Base-by-base conservation (phyloP, 2,329 filamentous ascomycete genomes). In the Pseudogymnoascus destructans region DNA sequence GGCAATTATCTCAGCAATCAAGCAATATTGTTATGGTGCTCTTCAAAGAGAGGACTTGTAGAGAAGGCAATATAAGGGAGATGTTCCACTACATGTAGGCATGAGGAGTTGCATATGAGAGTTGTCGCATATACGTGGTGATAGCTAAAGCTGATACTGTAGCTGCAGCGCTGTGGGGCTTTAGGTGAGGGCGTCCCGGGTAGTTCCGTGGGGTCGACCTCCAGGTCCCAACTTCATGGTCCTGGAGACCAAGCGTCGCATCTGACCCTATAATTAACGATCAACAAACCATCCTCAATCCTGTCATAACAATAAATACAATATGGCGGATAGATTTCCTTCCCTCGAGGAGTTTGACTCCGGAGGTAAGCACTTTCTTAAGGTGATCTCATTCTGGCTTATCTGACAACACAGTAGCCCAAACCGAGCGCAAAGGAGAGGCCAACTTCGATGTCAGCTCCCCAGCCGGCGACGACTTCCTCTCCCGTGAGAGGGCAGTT, bases 401-500 rank as follows among this genome's bases (percentile, higher is more conserved):
- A 58, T 63, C 55, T 61, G 60, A 62, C 64, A 46, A 64, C 46
- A 59, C 59, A n/a, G 63, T 73, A 86, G 87, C 84, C 69, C 84
- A 88, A 74, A 85, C 85, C 59, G 81, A 82, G 64, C 77, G 79
- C 69, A 79, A 77, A 73, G 77, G 75, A 68, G 73, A 65, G 62
- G 66, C 63, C 61, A 72, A 76, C 61, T 71, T 74, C 59, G 72
- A 81, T 35, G 76, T 78, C 62, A 78, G 76, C 62, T 75, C 79
- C 8, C 76, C 80, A 27, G 84, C 85, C 30, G 77, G 81, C 62
- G 84, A 89, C 68, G 89, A 95, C 73, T 97, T 98, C 72, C 82
- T 97, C 55, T 84, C 88, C 62, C 88, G 92, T 65, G 93, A 98
- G 75, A 89, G 90, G 69, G 93, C 90, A 61, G 74, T 86, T 15